A percentile compares a stretch with the other conserved stretches of the same genome.
Evolutionary conservation across 164 flowering plant species (phyloP).

Genomic region (Vitis rupestris): DNA sequence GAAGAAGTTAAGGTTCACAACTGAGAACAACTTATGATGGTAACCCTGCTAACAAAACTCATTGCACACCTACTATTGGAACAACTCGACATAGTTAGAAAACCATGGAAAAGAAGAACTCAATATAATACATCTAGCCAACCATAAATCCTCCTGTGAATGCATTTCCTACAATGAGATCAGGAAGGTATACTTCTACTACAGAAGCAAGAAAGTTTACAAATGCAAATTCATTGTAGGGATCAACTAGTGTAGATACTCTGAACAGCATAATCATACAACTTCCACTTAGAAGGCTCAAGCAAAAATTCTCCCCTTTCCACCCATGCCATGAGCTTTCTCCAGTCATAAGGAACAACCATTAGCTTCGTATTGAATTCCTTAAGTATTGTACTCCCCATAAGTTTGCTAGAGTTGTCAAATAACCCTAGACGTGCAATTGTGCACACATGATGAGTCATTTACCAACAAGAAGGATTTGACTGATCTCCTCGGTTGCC

Average conservation of each 20-base stretch:
- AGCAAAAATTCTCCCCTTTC: too few relatives aligned
- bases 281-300: background rate
- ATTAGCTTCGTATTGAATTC: too few relatives aligned
- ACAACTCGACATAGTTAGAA: background rate
- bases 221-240: background rate
- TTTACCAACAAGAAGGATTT: too few relatives aligned
- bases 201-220: background rate
- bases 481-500: too few relatives aligned
- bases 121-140: background rate
- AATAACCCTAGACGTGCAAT: too few relatives aligned
- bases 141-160: background rate
- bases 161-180: background rate
- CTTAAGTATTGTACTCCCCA: too few relatives aligned
- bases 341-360: too few relatives aligned
- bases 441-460: too few relatives aligned
- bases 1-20: too few relatives aligned
- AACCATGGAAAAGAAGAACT: background rate
- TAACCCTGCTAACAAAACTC: background rate
- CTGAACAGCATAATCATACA: background rate
- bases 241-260: background rate
- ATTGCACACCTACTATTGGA: background rate
- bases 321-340: too few relatives aligned
- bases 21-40: too few relatives aligned
- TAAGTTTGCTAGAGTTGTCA: too few relatives aligned
- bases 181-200: background rate